Evolutionary conservation across 1,139 yeast genomes (phyloP), one percentile per base, ranked within the genome.

Genomic region (Candida labiduridarum): DNA sequence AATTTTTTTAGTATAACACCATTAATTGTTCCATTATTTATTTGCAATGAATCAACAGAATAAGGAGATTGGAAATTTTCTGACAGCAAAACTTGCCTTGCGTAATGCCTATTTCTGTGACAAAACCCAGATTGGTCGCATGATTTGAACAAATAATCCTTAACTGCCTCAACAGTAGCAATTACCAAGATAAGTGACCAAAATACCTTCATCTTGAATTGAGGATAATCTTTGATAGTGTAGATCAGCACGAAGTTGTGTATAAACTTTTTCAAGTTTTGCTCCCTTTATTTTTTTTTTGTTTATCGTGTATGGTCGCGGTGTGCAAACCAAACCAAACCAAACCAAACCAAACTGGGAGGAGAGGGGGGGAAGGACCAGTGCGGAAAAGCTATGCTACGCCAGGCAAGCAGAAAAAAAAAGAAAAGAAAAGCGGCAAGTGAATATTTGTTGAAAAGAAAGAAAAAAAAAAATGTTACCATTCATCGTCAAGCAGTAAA

Each of bases 41-140:
- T 48, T 15, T 63, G 60, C 5, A 76, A 55, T 2, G 41, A 41
- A 61, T 50, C 40, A 34, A 92, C 62, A 1, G 74, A 58, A 63
- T 91, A 92, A 16, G 82, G 80, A 1, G 84, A 69, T 19, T 43
- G 19, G 25, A 43, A 43, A 7, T 43, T 19, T 25, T 59, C 61
- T 1, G 50, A 48, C 1, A 63, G 56, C 5, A 62, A 59, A 1
- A 64, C 54, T 46, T 76, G 67, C 14, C 65, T 61, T 1, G 95
- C 94, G 65, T 80, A 91, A 53, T 82, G 83, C 48, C 95, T 72
- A 61, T 94, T 90, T 63, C 99, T 77, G 47, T 79, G 72, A 65
- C 99, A 94, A 64, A 94, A 92, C 8, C 97, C 96, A 18, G 92
- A 81, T 59, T 88, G 85, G 10, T 76, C 83, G 69, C 99, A 94